Evolutionary conservation across 345 rosid genomes (phyloP), one percentile per base, ranked within the genome.

Genomic region (Citrus cavaleriei): DNA sequence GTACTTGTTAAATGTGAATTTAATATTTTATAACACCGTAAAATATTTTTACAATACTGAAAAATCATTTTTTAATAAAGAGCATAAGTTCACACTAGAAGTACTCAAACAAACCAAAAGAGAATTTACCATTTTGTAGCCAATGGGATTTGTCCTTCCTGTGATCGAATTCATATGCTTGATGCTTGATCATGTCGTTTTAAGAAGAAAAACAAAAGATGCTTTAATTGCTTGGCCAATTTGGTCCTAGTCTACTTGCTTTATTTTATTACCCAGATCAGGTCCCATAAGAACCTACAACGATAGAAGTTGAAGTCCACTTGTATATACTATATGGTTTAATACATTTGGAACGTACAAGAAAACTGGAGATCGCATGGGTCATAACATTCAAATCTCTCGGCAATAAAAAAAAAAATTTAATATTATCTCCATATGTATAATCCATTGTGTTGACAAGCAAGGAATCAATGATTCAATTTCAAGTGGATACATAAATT

Each of bases 171-270:
- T 65, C 55, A 66, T 35, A 55, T 55, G 72, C 49, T 54, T 67
- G 65, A 72, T 66, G 22, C 67, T 62, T 70, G 75, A 64, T 27
- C 24, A 24, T 24, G 25, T 72, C 49, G 32, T 63, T 75, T 61
- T 60, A 70, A 79, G 61, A 67, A 14, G 49, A 7, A 49, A 49
- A 51, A n/a, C 71, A 58, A 59, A 21, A 21, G 69, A 66, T 79
- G 78, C 51, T 46, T 46, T 46, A 12, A 46, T 46, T 46, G 51
- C 51, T 21, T 58, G 51, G 68, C 68, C 69, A 42, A 79, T 57
- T 57, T 63, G 70, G 30, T 40, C 27, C 27, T 46, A 14, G 49
- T 46, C 63, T 70, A 51, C 40, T 58, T 58, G 51, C 37, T 35
- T 30, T 34, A 27, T 46, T 46, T 46, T 13, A 12, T 5, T 18